Conservation (phyloP, 2,329 filamentous ascomycete species). For the Paecilomyces sp. region DNA sequence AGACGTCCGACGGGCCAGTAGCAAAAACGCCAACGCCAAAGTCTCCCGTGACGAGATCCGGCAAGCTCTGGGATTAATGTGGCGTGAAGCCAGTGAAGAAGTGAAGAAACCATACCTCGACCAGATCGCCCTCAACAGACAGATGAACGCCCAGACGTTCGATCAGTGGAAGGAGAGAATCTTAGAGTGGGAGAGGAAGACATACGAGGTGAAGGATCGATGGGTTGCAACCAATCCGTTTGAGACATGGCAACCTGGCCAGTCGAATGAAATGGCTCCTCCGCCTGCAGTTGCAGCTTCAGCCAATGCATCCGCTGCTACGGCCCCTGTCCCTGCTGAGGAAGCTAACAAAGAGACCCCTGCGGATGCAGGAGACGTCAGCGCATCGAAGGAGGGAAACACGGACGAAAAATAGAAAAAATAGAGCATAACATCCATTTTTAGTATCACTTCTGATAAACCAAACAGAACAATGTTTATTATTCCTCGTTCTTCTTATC, state of each 20-base stretch:
- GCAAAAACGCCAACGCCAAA: constrained; percentile 62
- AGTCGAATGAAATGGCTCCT: not conserved
- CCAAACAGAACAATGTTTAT: not conserved
- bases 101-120: constrained; percentile 72
- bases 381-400: not conserved
- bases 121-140: constrained; percentile 64
- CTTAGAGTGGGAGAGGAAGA: constrained; percentile 38
- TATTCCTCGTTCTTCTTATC: not conserved
- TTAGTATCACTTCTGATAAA: not conserved
- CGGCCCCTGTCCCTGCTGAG: not conserved
- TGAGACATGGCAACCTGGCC: constrained; percentile 18
- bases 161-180: constrained; percentile 67
- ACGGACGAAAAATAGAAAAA: not conserved
- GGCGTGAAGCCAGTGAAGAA: constrained; percentile 68
- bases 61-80: constrained; percentile 79
- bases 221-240: constrained; percentile 34
- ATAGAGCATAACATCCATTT: not conserved
- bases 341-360: not conserved
- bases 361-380: not conserved
- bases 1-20: constrained; percentile 58
- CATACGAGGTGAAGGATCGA: constrained; percentile 30
- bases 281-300: not conserved
- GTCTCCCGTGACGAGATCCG: constrained; percentile 67
- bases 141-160: constrained; percentile 55
- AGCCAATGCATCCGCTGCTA: not conserved